Conservation (phyloP, 2,329 filamentous ascomycete species). For the Paecilomyces sp. region DNA sequence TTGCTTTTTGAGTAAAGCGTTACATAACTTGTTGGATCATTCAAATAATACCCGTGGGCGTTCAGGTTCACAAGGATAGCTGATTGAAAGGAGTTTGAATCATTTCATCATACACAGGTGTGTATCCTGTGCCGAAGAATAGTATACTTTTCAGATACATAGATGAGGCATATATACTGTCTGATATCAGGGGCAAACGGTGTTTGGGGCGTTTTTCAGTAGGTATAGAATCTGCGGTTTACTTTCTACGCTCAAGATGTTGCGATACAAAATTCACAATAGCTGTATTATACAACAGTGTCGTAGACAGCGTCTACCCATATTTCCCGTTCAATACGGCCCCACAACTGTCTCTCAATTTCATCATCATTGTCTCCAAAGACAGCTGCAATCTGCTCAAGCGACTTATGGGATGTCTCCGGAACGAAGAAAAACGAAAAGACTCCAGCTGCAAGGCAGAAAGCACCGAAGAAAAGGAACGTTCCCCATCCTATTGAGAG, state of each 20-base stretch:
- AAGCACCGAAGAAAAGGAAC: too few species aligned
- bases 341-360: too few species aligned
- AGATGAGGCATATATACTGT: neutral
- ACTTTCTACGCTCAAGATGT: too few species aligned
- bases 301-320: neutral
- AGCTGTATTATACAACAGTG: neutral
- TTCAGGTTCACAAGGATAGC: neutral
- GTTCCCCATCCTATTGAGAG: too few species aligned
- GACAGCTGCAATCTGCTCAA: too few species aligned
- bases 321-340: neutral
- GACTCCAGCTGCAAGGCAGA: too few species aligned
- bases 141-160: neutral
- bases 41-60: neutral
- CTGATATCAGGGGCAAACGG: neutral
- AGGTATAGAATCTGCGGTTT: neutral
- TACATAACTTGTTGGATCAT: neutral
- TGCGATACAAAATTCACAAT: too few species aligned
- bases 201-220: neutral
- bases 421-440: too few species aligned
- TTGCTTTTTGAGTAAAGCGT: slow-evolving; percentile 57
- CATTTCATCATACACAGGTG: neutral
- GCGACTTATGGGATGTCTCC: too few species aligned
- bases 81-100: neutral
- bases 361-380: too few species aligned
- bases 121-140: neutral